Conservation (phyloP, 768 basidiomycete genomes). For the Xerocomellus intermedius region DNA sequence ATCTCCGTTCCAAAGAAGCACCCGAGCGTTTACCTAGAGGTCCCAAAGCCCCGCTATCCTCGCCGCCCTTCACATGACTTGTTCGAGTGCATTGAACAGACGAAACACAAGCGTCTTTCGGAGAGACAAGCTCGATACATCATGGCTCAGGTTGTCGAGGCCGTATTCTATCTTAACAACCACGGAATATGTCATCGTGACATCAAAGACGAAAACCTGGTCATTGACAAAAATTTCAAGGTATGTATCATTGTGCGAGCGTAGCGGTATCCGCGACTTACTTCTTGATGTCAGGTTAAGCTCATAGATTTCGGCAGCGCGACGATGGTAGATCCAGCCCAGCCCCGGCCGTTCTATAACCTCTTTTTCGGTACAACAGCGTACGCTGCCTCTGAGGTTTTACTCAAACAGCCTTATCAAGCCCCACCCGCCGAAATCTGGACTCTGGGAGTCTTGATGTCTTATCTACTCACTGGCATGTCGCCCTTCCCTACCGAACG, state of each 20-base stretch:
- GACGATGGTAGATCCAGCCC: conserved; percentile 62
- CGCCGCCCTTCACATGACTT: conserved; percentile 86
- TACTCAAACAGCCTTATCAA: conserved; percentile 83
- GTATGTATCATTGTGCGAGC: conserved; percentile 35
- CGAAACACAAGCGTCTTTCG: conserved; percentile 71
- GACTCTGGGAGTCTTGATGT: conserved; percentile 93
- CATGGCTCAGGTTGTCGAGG: conserved; percentile 85
- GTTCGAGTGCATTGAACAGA: conserved; percentile 94
- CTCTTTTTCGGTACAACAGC: conserved; percentile 93
- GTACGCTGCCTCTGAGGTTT: conserved; percentile 93
- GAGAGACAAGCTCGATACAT: conserved; percentile 80
- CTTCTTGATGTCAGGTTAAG: conserved; percentile 60
- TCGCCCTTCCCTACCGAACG: conserved; percentile 90
- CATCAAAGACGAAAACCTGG: conserved; percentile 95
- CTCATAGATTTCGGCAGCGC: conserved; percentile 96
- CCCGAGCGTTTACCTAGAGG: conserved; percentile 7
- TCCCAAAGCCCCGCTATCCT: conserved; percentile 45
- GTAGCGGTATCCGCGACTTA: conserved; percentile 10
- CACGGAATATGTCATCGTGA: conserved; percentile 92
- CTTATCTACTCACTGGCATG: conserved; percentile 88
- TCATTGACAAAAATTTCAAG: conserved; percentile 72
- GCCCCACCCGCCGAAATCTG: conserved; percentile 95
- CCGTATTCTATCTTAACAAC: conserved; percentile 74
- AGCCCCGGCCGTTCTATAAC: conserved; percentile 65
- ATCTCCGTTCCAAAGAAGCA: conserved; percentile 12